Base-by-base conservation (phyloP, 345 rosid species). In the Psidium friedrichsthalianum region DNA sequence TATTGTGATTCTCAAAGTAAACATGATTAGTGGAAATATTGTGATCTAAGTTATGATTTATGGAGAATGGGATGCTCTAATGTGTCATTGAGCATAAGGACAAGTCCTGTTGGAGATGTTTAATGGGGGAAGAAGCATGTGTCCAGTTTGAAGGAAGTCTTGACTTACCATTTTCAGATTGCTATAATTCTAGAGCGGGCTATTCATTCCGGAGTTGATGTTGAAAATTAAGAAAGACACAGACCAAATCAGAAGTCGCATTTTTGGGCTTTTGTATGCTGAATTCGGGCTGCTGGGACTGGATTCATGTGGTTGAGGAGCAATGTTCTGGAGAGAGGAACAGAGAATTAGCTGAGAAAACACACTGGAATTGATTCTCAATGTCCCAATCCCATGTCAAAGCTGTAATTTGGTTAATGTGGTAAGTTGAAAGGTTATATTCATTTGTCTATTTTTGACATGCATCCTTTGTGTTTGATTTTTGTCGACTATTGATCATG, bases 1-100 rank as follows among this genome's bases (percentile, higher is more conserved):
- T 94, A 92, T 87, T 94, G 98, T 64, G 98, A 95, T 90, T 95
- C 98, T 82, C 94, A 89, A 83, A 82, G 89, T 56, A 87, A 51
- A 86, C 27, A 84, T 6, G 69, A 64, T 44, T 29, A 25, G 20
- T 69, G 8, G 57, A 53, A 51, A 51, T 22, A 25, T n/a, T 11
- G 42, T 52, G 59, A 18, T 82, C 42, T 53, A 16, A n/a, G 59
- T 25, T 8, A 53, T 53, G 84, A n/a, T 69, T 16, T n/a, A 29
- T 52, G 84, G 58, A 82, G 44, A 27, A 27, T 1, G 27, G 25
- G 57, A 24, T 22, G 47, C 80, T 69, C 24, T 36, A 1, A 22
- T 32, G 44, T 69, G 47, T 69, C 78, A 69, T 69, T 36, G 47
- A 69, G 78, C 78, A 47, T 8, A 32, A 64, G 47, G 24, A 69